A percentile compares a stretch with the other conserved stretches of the same genome.
Evolutionary conservation across 2,329 filamentous ascomycete species (phyloP).

Genomic region (Alternaria dauci): DNA sequence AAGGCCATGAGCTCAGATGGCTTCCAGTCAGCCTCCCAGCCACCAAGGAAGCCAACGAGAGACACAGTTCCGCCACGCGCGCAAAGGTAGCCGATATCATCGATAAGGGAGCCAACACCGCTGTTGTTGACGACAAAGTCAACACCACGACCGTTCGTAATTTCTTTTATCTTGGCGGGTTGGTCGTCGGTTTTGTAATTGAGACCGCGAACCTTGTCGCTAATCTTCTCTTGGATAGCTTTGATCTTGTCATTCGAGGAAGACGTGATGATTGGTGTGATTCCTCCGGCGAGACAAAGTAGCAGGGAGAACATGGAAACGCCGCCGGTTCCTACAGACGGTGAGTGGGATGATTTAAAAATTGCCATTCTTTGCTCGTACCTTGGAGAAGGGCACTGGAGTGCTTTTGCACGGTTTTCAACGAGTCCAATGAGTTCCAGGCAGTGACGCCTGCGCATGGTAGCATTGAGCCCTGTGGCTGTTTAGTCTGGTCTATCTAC

Average conservation of each 20-base stretch:
- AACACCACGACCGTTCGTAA: conserved; percentile 52
- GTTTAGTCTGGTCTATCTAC: not conserved
- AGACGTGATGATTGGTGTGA: conserved; percentile 65
- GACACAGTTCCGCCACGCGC: conserved; percentile 29
- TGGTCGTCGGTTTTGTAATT: conserved; percentile 68
- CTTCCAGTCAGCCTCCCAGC: conserved; percentile 19
- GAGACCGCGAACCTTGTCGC: conserved; percentile 51
- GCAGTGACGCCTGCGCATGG: conserved; percentile 35
- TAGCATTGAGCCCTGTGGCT: conserved; percentile 29
- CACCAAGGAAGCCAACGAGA: conserved; percentile 37
- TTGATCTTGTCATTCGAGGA: conserved; percentile 63
- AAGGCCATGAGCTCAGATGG: conserved; percentile 23
- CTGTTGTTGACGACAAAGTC: conserved; percentile 58
- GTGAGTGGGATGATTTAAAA: not conserved
- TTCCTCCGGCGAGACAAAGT: conserved; percentile 36
- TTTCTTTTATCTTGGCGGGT: conserved; percentile 61
- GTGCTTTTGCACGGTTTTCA: conserved; percentile 17
- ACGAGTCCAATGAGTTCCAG: conserved; percentile 32
- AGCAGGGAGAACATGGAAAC: conserved; percentile 46
- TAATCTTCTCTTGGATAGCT: conserved; percentile 53
- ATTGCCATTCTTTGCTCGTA: not conserved
- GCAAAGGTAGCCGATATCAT: conserved; percentile 25
- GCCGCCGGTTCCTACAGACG: conserved; percentile 50
- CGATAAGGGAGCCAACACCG: conserved; percentile 26
- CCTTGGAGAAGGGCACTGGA: conserved; percentile 27